Base-by-base conservation (phyloP, 1,284 basidiomycete genomes). In the Sporisorium reilianum region DNA sequence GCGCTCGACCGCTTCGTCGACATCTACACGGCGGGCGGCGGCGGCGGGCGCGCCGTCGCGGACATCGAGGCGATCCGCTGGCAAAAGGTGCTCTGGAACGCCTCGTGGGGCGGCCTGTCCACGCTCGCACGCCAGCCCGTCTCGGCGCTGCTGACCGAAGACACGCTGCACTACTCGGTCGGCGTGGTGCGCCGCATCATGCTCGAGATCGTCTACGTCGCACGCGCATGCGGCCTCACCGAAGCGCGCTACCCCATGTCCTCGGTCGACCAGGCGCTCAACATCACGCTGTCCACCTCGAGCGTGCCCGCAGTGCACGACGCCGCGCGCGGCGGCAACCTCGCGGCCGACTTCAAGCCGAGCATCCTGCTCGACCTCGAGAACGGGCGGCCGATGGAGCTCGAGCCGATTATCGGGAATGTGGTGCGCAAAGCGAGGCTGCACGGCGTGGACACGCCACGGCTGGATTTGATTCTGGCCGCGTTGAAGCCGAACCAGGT, bases 51-150 rank as follows among this genome's bases (percentile, higher is more conserved):
- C 1, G 79, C 84, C 12, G 83, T 85, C 0, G 79, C 85, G 3
- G 87, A 88, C 56, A 87, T 88, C 59, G 86, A 87, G 72, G 80
- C 81, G 14, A 85, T 86, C 60, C 80, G 87, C 56, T 88, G 88
- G 88, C 83, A 86, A 50, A 89, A 89, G 71, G 65, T 78, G 11
- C 66, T 82, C 22, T 83, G 81, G 80, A 83, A 83, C 44, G 72
- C 77, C 1, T 68, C 73, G 18, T 83, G 82, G 82, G 82, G 82
- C 18, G 80, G 75, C 0, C 59, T 81, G 0, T 86, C 86, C 57
- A 86, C 87, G 3, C 81, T 88, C 0, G 82, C 87, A 0, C 85
- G 87, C 8, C 78, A 82, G 32, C 82, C 86, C 9, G 86, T 88
- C 4, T 77, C 84, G 3, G 82, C 82, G 10, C 77, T 88, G 3